phyloP scores from a whole-genome alignment of 139 green algal genomes.

The Coccomyxa sp. region DNA sequence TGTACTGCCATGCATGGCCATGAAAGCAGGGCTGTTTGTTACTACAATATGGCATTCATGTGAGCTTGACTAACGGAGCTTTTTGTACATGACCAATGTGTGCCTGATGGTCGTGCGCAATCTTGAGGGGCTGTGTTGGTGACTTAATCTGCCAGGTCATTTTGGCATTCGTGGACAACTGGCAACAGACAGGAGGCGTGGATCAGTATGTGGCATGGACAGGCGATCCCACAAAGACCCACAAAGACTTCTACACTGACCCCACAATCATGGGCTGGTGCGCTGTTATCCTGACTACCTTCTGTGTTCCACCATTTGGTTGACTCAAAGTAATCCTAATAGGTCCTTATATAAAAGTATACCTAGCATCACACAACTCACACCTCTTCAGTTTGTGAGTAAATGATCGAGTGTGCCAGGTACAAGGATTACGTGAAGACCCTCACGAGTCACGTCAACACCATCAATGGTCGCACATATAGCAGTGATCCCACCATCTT shows the following conservation, averaged over 20 bases:
- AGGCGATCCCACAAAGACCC: neutral
- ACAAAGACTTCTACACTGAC: conserved; percentile 44
- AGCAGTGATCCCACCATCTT: neutral
- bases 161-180: conserved; percentile 46
- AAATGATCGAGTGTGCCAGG: neutral
- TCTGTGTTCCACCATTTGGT: neutral
- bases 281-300: neutral
- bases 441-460: conserved; percentile 33
- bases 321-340: neutral
- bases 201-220: conserved; percentile 37
- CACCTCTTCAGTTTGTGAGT: neutral
- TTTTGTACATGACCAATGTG: too few relatives aligned
- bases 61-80: too few relatives aligned
- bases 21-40: too few relatives aligned
- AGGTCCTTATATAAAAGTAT: too few relatives aligned
- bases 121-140: neutral
- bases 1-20: too few relatives aligned
- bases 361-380: neutral
- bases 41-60: too few relatives aligned
- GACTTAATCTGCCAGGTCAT: conserved; percentile 25
- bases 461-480: conserved; percentile 34
- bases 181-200: conserved; percentile 33
- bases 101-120: too few relatives aligned
- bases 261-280: conserved; percentile 9
- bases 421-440: conserved; percentile 31